Evolutionary conservation across 306 rosid genomes (phyloP).

Genomic region (Cucurbita argyrosperma): DNA sequence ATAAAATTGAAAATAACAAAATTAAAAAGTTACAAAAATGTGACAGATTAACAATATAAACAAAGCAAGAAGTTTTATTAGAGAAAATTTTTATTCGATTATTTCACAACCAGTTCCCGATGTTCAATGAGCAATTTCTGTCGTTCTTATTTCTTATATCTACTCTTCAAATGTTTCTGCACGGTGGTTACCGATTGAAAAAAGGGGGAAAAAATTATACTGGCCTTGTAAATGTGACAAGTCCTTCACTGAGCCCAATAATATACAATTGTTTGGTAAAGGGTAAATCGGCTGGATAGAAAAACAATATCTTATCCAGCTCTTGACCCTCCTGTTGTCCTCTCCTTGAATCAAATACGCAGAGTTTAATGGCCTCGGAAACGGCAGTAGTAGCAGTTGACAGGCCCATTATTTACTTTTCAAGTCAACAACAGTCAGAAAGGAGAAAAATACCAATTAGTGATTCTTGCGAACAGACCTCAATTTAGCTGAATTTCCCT

Average conservation of each 20-base stretch:
- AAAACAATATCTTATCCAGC: conserved; percentile 81
- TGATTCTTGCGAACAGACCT: background rate
- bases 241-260: conserved; percentile 94
- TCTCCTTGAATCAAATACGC: conserved; percentile 78
- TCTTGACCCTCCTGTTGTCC: conserved; percentile 96
- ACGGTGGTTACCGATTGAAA: background rate
- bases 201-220: background rate
- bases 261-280: conserved; percentile 76
- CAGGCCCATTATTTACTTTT: conserved; percentile 38
- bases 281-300: conserved; percentile 73
- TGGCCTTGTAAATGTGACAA: conserved; percentile 87
- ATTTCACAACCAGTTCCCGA: too few relatives aligned
- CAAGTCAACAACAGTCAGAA: conserved; percentile 3
- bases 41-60: too few relatives aligned
- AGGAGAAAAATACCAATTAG: background rate
- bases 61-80: too few relatives aligned
- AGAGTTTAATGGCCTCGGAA: conserved; percentile 45
- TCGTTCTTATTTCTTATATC: too few relatives aligned
- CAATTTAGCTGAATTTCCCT: background rate
- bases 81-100: too few relatives aligned
- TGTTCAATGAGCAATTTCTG: too few relatives aligned
- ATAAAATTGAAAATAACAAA: background rate
- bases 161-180: background rate
- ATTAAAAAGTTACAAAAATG: too few relatives aligned
- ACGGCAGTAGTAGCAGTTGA: conserved; percentile 36